Base-by-base conservation (phyloP, 148 eudicot genomes). In the Chenopodium formosanum region DNA sequence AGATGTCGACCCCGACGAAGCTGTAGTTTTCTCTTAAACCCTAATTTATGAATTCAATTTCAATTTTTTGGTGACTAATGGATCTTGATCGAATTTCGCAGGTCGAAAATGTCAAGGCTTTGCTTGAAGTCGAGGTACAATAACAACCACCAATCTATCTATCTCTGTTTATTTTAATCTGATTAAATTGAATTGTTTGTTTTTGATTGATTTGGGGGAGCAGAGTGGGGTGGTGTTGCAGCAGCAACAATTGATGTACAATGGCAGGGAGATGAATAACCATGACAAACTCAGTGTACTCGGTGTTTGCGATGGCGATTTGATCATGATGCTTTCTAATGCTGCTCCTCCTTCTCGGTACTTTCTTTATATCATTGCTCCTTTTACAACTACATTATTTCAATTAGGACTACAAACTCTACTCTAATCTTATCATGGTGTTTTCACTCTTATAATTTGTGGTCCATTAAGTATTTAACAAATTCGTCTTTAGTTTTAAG, bases 31-130 rank as follows among this genome's bases (percentile, higher is more conserved):
- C 60, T 58, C 81, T 65, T 12, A 71, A 79, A 79, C 87, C 88
- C 88, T 83, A 82, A 63, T 79, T 84, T 60, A 32, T 9, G 17
- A 68, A 3, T 44, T n/a, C 63, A 69, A 82, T 62, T 65, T 72
- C 23, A 29, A 14, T 67, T 50, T 77, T n/a, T 53, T 31, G 1
- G 1, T 14, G 29, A 52, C 22, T 20, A 4, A 68, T 68, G 52
- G 80, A 78, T 78, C 27, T 66, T 79, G 71, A 16, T 79, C 46
- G n/a, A 52, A 80, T 78, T 70, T 34, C 23, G 71, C 89, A 96
- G 98, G 95, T 96, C 71, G 99, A 96, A 83, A 95, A 96, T 78
- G 86, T 96, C 87, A 96, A 96, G 89, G 99, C 99, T 86, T 83
- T 96, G 62, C 94, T 96, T 58, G 99, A 96, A 82, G 98, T 95